Evolutionary conservation across 2,329 filamentous ascomycete genomes (phyloP), one percentile per base, ranked within the genome.

Genomic region (Neonectria punicea): DNA sequence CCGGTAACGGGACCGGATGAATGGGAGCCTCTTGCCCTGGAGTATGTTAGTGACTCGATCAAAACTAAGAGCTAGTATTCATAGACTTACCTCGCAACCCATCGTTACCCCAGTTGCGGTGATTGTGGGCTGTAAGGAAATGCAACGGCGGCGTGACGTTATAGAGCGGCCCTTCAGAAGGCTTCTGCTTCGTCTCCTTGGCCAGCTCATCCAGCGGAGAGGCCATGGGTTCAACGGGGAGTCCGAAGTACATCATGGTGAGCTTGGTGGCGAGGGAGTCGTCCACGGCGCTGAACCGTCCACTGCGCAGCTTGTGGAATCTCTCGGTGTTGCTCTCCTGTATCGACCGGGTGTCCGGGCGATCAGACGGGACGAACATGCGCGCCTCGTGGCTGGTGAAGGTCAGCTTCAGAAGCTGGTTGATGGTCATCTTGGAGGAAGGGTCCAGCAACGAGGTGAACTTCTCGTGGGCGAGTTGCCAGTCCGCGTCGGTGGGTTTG

Each of bases 211-310:
- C 75, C 30, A 73, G n/a, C 4, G 50, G 41, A 4, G 67, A 63
- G 1, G 67, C 46, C 9, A 78, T 63, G 11, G 84, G 82, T 54
- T 80, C 80, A 3, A 84, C 75, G 0, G 82, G 81, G 6, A 85
- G 69, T 1, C 83, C 84, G 63, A 85, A 85, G 70, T 81, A 84
- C 49, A 84, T 74, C 74, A 84, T 78, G 0, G 83, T 75, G 61
- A 86, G 62, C 69, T 84, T 85, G n/a, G 79, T 77, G 3, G 76
- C 74, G 16, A 83, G 61, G 1, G 75, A 73, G 5, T 73, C 66
- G 1, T 63, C 25, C 8, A 75, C 64, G 5, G 63, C 71, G 10
- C 71, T 72, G 63, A 82, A 81, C 1, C 76, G 74, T 2, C 68
- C 70, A 4, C 66, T 30, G 4, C 83, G 67, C 16, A 82, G 68